Conservation (phyloP, 495 filamentous ascomycete genomes). For the Penicillium samsonianum region DNA sequence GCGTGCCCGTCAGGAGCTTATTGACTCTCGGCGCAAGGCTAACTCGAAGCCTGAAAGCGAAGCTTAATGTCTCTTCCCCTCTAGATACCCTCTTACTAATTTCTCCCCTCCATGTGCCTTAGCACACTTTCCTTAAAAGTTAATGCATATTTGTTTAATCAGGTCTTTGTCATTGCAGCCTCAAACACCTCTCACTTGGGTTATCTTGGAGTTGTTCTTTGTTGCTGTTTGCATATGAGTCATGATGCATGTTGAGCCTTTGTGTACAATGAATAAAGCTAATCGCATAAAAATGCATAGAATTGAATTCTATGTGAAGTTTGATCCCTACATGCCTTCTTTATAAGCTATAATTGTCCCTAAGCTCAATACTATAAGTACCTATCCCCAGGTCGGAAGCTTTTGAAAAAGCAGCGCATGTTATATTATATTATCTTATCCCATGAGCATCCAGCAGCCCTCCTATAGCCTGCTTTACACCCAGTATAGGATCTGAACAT, state of each 20-base stretch:
- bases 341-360: not conserved
- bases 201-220: not conserved
- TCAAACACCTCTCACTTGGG: too few species aligned
- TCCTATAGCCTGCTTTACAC: too few species aligned
- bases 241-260: not conserved
- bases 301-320: not conserved
- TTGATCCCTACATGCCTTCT: not conserved
- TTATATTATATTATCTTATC: too few species aligned
- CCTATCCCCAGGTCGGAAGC: too few species aligned
- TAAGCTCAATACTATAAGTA: not conserved
- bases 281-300: not conserved
- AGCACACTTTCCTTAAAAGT: not conserved
- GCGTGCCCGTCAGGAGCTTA: slow-evolving; percentile 39
- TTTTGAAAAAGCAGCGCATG: too few species aligned
- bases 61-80: slow-evolving; percentile 19
- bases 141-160: not conserved
- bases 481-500: too few species aligned
- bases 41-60: slow-evolving; percentile 28
- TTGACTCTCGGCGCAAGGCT: slow-evolving; percentile 33
- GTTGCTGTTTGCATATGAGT: not conserved
- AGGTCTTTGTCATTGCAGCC: not conserved
- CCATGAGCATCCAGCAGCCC: too few species aligned
- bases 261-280: not conserved
- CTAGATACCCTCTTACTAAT: not conserved
- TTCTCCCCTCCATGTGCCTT: not conserved